A percentile compares a stretch with the other conserved stretches of the same genome.
phyloP scores from a whole-genome alignment of 331 rosid genomes.

The Prunus yedoensis region DNA sequence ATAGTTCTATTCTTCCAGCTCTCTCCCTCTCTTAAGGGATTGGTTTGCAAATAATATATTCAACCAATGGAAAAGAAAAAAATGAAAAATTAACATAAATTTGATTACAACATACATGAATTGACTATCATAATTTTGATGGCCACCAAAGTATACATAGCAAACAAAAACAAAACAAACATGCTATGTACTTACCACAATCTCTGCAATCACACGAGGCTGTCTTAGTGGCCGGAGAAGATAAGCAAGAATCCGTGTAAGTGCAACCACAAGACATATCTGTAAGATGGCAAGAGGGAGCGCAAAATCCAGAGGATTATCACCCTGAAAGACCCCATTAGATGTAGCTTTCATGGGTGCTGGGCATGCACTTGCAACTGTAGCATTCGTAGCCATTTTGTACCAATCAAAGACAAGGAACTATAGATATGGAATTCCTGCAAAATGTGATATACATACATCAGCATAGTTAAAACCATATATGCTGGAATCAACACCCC shows the following conservation, averaged over 20 bases:
- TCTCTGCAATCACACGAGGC: constrained; percentile 79
- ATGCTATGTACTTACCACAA: constrained; percentile 48
- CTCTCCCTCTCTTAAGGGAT: not conserved
- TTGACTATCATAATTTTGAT: not conserved
- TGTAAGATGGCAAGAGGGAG: constrained; percentile 67
- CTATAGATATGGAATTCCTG: constrained; percentile 20
- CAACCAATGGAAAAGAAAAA: not conserved
- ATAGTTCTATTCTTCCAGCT: not conserved
- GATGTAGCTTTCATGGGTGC: constrained; percentile 58
- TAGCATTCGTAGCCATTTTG: constrained; percentile 45
- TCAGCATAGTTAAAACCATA: constrained; percentile 1
- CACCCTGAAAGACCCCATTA: constrained; percentile 69
- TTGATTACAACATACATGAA: not conserved
- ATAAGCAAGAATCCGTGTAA: constrained; percentile 56
- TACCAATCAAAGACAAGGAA: not conserved
- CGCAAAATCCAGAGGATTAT: constrained; percentile 58
- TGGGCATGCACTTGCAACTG: constrained; percentile 26
- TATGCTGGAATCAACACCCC: not conserved
- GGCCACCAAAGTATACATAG: not conserved
- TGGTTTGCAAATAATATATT: not conserved
- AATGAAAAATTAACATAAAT: not conserved
- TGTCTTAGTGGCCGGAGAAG: constrained; percentile 57
- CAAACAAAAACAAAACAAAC: not conserved
- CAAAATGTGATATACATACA: constrained; percentile 2
- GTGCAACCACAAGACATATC: constrained; percentile 50